Base-by-base conservation (phyloP, 352 stramenopile genomes). In the Globisporangium orthogonon region DNA sequence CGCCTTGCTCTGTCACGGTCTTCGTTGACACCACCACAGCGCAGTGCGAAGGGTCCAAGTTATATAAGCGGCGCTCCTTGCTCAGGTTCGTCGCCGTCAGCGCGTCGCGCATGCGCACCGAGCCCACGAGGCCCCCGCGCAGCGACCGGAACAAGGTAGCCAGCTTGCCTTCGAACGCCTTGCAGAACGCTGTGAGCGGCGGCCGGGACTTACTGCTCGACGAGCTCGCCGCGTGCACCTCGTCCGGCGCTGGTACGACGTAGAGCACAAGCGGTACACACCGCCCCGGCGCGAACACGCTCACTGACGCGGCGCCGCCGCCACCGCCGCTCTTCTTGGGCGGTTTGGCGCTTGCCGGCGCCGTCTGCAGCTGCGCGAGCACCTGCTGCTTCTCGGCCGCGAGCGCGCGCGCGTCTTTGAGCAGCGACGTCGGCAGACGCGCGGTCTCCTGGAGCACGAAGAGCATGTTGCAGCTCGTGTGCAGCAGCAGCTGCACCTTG, bases 251-350 rank as follows among this genome's bases (percentile, higher is more conserved):
- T n/a, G 81, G 81, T 0, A 88, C 62, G 17, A 83, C 75, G 47
- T 82, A 87, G 58, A 88, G 61, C 29, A 70, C 74, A n/a, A 87
- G 54, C 7, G 81, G 81, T 11, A 89, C 75, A 58, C 81, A 91
- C 7, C 70, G 75, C 28, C 81, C 78, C 1, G 81, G 81, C 2
- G 69, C 51, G 33, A 91, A 78, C 5, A 66, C 66, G 48, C 84
- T 86, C 0, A 46, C 45, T 28, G 39, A 46, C 31, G 56, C 55
- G 7, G 30, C 13, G 17, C 7, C 17, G 13, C 56, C 52, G 6
- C 7, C 17, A 10, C 56, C 52, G 54, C 84, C 82, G 54, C 84
- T 63, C 28, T 73, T 66, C 49, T 88, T 89, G 44, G 63, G 54
- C 14, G 41, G 39, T 52, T 76, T 76, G 7, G 52, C 37, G 23